A percentile compares a stretch with the other conserved stretches of the same genome.
Conservation (phyloP, 768 basidiomycete genomes). For the Psilocybe azurescens region DNA sequence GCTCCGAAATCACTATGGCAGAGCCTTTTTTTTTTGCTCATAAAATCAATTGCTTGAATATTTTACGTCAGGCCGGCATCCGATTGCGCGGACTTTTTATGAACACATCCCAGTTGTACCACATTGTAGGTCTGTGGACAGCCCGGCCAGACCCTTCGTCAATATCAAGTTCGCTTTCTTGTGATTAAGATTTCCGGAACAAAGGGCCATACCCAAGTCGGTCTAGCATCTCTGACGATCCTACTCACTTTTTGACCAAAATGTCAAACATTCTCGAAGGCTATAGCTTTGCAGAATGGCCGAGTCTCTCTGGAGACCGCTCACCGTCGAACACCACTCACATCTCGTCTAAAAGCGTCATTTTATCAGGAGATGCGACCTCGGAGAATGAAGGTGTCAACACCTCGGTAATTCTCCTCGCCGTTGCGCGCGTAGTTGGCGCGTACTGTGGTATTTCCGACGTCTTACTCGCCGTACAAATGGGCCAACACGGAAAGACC, state of each 20-base stretch:
- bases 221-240: background rate
- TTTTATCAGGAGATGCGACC: background rate
- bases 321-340: slow-evolving; percentile 19
- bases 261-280: slow-evolving; percentile 26
- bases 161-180: background rate
- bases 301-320: slow-evolving; percentile 35
- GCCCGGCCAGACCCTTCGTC: background rate
- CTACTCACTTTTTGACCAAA: background rate
- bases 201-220: background rate
- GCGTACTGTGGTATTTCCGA: slow-evolving; percentile 35
- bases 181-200: background rate
- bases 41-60: background rate
- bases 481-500: slow-evolving; percentile 4
- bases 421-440: slow-evolving; percentile 32
- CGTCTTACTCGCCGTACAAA: slow-evolving; percentile 31
- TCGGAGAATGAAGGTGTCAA: background rate
- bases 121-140: background rate
- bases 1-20: background rate
- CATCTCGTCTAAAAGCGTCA: slow-evolving; percentile 11
- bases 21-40: background rate
- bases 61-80: background rate
- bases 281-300: slow-evolving; percentile 36
- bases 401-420: slow-evolving; percentile 23
- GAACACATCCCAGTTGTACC: background rate
- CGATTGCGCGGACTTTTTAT: slow-evolving; percentile 1